Evolutionary conservation across 2,329 filamentous ascomycete genomes (phyloP).

Genomic region (Clathrospora elynae): DNA sequence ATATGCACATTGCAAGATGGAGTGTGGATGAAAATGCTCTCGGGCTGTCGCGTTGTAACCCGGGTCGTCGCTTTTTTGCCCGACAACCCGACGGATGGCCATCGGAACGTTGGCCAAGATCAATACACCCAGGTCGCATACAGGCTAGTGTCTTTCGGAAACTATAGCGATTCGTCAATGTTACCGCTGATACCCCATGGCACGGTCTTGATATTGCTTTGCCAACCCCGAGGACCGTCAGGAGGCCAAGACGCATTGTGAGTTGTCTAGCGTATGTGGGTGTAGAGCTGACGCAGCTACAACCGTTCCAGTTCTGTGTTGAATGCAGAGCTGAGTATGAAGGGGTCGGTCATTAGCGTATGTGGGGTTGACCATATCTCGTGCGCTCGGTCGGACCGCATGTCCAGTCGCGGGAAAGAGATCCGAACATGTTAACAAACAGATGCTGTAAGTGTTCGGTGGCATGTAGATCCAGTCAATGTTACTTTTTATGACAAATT

Average conservation of each 20-base stretch:
- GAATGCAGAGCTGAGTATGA: constrained; percentile 22
- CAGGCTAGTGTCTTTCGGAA: constrained; percentile 8
- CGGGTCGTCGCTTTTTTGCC: constrained; percentile 21
- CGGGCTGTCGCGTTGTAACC: constrained; percentile 14
- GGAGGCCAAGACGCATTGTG: constrained; percentile 16
- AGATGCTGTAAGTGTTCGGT: background rate
- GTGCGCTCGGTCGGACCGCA: constrained; percentile 15
- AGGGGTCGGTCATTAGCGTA: constrained; percentile 30
- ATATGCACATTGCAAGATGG: constrained; percentile 1
- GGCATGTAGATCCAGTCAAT: background rate
- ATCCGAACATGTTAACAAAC: constrained; percentile 15
- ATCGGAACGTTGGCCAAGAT: constrained; percentile 12
- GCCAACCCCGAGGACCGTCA: constrained; percentile 2
- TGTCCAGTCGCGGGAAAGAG: constrained; percentile 28
- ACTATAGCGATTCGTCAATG: constrained; percentile 18
- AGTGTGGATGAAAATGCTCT: constrained; percentile 6
- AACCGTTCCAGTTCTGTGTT: constrained; percentile 20
- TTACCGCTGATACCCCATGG: constrained; percentile 16
- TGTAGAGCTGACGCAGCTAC: constrained; percentile 25
- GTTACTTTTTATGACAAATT: too few species aligned
- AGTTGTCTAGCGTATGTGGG: constrained; percentile 41
- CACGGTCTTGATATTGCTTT: constrained; percentile 18
- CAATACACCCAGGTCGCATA: constrained; percentile 7
- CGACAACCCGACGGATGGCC: constrained; percentile 13
- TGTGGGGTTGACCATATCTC: constrained; percentile 33